Percentiles rank a stretch among this genome's conserved stretches.
phyloP scores from a whole-genome alignment of 2,329 filamentous ascomycete genomes.

The Colletotrichum sp. region DNA sequence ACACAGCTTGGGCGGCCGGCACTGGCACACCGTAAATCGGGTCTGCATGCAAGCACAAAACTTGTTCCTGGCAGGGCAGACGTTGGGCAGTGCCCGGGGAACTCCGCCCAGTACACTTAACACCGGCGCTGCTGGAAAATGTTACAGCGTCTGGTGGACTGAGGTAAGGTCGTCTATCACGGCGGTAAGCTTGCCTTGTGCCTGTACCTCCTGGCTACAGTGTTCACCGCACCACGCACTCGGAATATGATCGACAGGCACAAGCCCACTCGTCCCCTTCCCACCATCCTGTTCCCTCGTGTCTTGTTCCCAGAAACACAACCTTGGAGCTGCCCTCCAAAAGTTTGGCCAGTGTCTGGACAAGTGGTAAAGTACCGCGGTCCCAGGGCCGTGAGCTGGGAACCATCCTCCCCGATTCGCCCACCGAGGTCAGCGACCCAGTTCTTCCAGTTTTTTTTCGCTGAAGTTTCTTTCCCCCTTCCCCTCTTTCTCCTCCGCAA shows the following conservation, averaged over 20 bases:
- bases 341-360: not conserved
- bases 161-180: not conserved
- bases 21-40: not conserved
- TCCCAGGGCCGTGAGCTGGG: not conserved
- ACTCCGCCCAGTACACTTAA: not conserved
- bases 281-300: conserved; percentile 9
- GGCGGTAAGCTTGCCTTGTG: not conserved
- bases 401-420: conserved; percentile 13
- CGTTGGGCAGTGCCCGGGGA: not conserved
- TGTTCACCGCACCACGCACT: not conserved
- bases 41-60: conserved; percentile 4
- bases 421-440: not conserved
- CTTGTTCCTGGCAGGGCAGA: not conserved
- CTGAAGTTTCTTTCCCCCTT: conserved; percentile 1
- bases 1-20: not conserved
- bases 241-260: conserved; percentile 16
- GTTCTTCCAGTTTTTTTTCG: not conserved
- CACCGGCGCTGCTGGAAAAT: not conserved
- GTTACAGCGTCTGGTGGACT: not conserved
- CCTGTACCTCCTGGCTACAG: not conserved
- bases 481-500: not conserved
- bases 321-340: not conserved
- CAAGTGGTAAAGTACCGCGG: not conserved
- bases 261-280: not conserved
- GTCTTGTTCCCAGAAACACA: not conserved